Base-by-base conservation (phyloP, 2,329 filamentous ascomycete species). In the Aspergillus jensenii region DNA sequence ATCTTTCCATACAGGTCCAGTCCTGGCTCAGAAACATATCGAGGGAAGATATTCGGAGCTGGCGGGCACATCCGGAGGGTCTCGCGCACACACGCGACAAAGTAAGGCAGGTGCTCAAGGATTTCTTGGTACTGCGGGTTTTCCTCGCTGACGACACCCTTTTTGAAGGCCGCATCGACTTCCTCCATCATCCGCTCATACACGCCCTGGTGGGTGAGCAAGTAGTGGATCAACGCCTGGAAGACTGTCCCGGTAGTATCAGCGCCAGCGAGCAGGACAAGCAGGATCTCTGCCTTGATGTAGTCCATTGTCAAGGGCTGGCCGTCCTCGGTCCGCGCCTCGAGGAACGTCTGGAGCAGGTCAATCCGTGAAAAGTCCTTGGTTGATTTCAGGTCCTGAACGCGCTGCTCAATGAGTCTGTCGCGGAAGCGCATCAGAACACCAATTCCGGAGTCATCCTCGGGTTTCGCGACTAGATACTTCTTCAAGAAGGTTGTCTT, bases 361-460 rank as follows among this genome's bases (percentile, higher is more conserved):
- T 86, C 84, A 21, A 80, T 71, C 4, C 80, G 76, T 1, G 74
- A 76, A 6, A 70, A 65, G 0, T 75, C 72, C 9, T 78, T 81
- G 1, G 79, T 81, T 4, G 72, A 67, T 50, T 79, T 73, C 19
- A 84, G 74, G 52, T 83, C 80, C 25, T 75, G 67, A 23, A 79
- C 69, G 0, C 84, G 76, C 60, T 83, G 70, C 21, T 71, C 65
- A 56, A 86, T 78, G 2, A 86, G 74, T 25, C 76, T 75, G 62
- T 86, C 83, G 4, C 83, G 80, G 68, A 85, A 85, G 8, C 81
- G 75, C 82, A 86, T 85, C 55, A 85, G 65, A 1, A 77, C 79
- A 1, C 83, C 83, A 35, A 85, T 83, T 0, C 82, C 83, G 12
- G 76, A 79, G 40, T 82, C 70, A 35, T 86, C 78, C 47, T 83